Conservation (phyloP, 768 basidiomycete species). For the Tulasnella sp. region DNA sequence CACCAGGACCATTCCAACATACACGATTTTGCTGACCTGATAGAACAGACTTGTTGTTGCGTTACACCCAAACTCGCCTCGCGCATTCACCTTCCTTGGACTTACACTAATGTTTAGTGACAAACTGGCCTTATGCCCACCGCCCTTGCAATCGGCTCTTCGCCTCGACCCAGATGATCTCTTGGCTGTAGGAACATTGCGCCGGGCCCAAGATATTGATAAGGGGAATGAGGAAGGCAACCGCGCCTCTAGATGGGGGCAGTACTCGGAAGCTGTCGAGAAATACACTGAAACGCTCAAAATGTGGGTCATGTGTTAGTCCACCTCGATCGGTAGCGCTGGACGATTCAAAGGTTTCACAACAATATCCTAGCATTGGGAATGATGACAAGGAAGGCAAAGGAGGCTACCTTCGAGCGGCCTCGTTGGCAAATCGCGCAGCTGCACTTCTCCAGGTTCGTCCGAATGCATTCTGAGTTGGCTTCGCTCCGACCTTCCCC, state of each 20-base stretch:
- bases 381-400: constrained; percentile 58
- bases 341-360: no score
- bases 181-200: constrained; percentile 57
- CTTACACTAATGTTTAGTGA: constrained; percentile 65
- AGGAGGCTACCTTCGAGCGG: constrained; percentile 72
- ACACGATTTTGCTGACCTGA: no score
- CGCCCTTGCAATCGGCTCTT: constrained; percentile 61
- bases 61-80: constrained; percentile 59
- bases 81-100: constrained; percentile 64
- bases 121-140: constrained; percentile 37
- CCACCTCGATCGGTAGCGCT: no score
- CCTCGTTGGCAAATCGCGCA: constrained; percentile 72
- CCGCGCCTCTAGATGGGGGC: constrained; percentile 51
- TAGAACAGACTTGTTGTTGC: constrained; percentile 61
- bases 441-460: constrained; percentile 65
- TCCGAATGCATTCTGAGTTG: no score
- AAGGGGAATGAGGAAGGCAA: constrained; percentile 81
- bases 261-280: constrained; percentile 48
- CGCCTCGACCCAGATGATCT: constrained; percentile 70
- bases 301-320: no score
- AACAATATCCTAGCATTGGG: constrained; percentile 38
- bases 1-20: no score
- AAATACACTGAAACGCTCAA: no score
- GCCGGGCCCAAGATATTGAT: constrained; percentile 71
- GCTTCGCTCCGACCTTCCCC: no score